phyloP scores from a whole-genome alignment of 257 asterid species.

The Eucommia ulmoides region DNA sequence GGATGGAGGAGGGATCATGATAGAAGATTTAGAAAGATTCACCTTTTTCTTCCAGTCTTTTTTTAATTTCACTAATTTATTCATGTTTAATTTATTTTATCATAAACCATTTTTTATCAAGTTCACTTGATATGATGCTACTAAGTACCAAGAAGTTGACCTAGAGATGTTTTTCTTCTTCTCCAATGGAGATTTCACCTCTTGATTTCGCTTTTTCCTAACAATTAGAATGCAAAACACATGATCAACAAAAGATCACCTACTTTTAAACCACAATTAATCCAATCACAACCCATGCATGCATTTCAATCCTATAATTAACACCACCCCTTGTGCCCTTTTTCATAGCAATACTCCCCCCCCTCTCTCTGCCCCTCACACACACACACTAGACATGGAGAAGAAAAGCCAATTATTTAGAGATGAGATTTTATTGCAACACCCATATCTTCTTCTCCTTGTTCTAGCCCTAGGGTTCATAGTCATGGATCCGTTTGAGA shows the following conservation, averaged over 20 bases:
- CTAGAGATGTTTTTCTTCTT: too few species aligned
- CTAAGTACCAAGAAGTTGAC: too few species aligned
- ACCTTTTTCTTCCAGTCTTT: too few species aligned
- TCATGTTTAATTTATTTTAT: too few species aligned
- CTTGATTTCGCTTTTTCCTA: not conserved
- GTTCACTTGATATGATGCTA: too few species aligned
- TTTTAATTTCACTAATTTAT: too few species aligned
- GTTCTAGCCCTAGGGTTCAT: constrained; percentile 33
- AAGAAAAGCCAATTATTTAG: constrained; percentile 18
- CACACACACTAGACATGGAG: constrained; percentile 33
- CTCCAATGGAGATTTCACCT: too few species aligned
- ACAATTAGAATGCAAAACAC: constrained; percentile 14
- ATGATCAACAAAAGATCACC: constrained; percentile 30
- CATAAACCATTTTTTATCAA: too few species aligned
- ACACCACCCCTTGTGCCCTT: constrained; percentile 9
- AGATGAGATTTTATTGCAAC: constrained; percentile 33
- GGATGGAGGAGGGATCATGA: too few species aligned
- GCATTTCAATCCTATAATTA: constrained; percentile 24
- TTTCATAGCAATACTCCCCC: not conserved
- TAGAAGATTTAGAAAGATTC: too few species aligned
- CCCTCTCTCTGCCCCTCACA: not conserved
- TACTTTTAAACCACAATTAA: constrained; percentile 17
- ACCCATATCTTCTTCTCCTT: constrained; percentile 31
- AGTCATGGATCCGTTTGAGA: constrained; percentile 51
- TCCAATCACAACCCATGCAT: constrained; percentile 36